phyloP scores from a whole-genome alignment of 306 rosid genomes.

The Ziziphus jujuba region DNA sequence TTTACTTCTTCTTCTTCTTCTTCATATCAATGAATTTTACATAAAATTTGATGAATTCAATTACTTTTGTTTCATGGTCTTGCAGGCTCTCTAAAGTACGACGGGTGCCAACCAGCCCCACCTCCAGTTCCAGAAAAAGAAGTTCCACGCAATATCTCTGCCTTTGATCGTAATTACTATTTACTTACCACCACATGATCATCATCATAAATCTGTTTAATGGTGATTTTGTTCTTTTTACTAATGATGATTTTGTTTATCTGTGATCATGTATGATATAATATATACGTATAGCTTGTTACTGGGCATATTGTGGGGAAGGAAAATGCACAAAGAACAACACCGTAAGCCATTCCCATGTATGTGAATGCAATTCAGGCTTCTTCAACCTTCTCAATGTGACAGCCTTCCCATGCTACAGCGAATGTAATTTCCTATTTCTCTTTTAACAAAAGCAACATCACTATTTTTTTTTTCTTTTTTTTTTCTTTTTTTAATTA shows the following conservation, averaged over 20 bases:
- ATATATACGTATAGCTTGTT: conserved; percentile 64
- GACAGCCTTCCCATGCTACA: conserved; percentile 73
- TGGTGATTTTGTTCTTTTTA: neutral
- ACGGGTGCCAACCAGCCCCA: conserved; percentile 70
- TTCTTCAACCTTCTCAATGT: conserved; percentile 59
- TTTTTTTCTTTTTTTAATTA: neutral
- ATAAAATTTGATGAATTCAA: neutral
- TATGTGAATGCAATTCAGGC: conserved; percentile 50
- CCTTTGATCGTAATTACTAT: conserved; percentile 55
- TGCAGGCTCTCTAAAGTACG: conserved; percentile 65
- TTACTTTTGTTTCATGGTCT: neutral
- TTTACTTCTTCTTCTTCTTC: neutral
- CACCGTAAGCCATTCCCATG: conserved; percentile 35
- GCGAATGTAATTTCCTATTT: conserved; percentile 43
- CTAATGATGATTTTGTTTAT: neutral
- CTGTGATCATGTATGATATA: no score
- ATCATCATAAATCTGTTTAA: neutral
- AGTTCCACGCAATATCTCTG: conserved; percentile 48
- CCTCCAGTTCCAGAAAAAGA: conserved; percentile 54
- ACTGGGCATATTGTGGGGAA: conserved; percentile 82
- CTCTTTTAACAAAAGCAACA: neutral
- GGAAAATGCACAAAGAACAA: conserved; percentile 48
- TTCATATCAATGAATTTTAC: neutral
- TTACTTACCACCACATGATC: neutral
- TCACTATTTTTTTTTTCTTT: no score